phyloP scores from a whole-genome alignment of 371 early-diverging fungal species.

The Cokeromyces recurvatus region DNA sequence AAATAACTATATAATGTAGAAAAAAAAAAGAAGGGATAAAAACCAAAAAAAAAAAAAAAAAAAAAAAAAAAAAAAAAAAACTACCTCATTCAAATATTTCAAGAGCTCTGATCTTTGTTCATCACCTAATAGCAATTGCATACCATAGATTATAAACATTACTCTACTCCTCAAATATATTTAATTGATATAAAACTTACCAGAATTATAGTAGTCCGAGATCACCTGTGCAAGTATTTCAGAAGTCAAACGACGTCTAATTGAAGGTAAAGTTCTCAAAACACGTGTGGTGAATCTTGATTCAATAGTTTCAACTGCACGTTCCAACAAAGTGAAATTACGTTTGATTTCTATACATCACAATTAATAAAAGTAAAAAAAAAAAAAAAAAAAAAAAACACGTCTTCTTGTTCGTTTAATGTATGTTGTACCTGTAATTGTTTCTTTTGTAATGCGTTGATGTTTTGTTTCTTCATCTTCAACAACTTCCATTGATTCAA shows the following conservation, averaged over 20 bases:
- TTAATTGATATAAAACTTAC: constrained; percentile 29
- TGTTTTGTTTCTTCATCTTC: constrained; percentile 39
- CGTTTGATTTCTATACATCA: constrained; percentile 77
- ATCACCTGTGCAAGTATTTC: constrained; percentile 62
- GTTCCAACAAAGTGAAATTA: constrained; percentile 74
- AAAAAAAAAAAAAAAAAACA: too few species aligned
- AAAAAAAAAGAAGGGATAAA: too few species aligned
- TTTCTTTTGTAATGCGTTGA: constrained; percentile 37
- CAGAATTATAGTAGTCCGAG: constrained; percentile 53
- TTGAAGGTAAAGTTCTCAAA: constrained; percentile 70
- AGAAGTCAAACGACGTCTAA: constrained; percentile 77
- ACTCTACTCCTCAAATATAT: not conserved
- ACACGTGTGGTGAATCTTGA: constrained; percentile 86
- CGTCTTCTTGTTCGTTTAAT: not conserved
- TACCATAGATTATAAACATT: not conserved
- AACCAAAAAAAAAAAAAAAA: too few species aligned
- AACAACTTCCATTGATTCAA: constrained; percentile 40
- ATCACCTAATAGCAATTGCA: constrained; percentile 16
- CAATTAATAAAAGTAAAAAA: too few species aligned
- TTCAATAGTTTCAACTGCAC: constrained; percentile 81
- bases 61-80: too few species aligned
- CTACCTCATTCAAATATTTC: constrained; percentile 38
- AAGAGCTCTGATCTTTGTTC: constrained; percentile 31
- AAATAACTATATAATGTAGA: not conserved
- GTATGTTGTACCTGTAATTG: constrained; percentile 29